A percentile compares a stretch with the other conserved stretches of the same genome.
Conservation (phyloP, 106 monocot genomes). For the Dioscorea zingiberensis region DNA sequence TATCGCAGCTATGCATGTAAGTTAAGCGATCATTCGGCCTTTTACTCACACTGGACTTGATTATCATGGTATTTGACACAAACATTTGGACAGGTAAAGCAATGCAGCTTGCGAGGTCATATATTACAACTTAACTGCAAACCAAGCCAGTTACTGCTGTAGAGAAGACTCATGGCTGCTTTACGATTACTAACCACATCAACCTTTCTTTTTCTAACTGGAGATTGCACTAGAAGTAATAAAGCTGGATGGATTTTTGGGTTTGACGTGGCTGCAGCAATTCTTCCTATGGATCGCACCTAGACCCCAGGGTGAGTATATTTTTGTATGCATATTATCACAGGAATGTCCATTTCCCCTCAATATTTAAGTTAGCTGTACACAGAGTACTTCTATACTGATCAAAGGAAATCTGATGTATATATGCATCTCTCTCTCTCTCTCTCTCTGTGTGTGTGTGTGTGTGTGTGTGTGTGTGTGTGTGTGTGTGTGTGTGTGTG, state of each 20-base stretch:
- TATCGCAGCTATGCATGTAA: conserved; percentile 79
- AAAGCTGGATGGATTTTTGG: conserved; percentile 2
- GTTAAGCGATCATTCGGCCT: not conserved
- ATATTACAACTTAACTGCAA: conserved; percentile 31
- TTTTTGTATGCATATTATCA: conserved; percentile 14
- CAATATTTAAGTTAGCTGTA: conserved; percentile 5
- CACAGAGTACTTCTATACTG: conserved; percentile 1
- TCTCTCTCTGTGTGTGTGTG: not conserved
- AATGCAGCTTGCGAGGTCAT: conserved; percentile 44
- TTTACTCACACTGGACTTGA: not conserved
- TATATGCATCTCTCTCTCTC: not conserved
- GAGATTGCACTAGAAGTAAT: conserved; percentile 1
- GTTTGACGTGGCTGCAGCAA: not conserved
- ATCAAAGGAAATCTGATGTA: conserved; percentile 15
- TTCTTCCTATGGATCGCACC: conserved; percentile 3
- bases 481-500: not conserved
- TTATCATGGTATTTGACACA: not conserved
- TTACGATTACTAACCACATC: conserved; percentile 10
- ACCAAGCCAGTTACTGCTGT: conserved; percentile 3
- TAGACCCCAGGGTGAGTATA: not conserved
- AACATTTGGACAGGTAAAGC: conserved; percentile 38
- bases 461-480: not conserved
- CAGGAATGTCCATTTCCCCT: conserved; percentile 4
- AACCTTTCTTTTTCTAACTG: conserved; percentile 18
- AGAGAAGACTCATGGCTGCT: not conserved